Evolutionary conservation across 2,329 filamentous ascomycete genomes (phyloP).

Genomic region (Hypoxylon sp.): DNA sequence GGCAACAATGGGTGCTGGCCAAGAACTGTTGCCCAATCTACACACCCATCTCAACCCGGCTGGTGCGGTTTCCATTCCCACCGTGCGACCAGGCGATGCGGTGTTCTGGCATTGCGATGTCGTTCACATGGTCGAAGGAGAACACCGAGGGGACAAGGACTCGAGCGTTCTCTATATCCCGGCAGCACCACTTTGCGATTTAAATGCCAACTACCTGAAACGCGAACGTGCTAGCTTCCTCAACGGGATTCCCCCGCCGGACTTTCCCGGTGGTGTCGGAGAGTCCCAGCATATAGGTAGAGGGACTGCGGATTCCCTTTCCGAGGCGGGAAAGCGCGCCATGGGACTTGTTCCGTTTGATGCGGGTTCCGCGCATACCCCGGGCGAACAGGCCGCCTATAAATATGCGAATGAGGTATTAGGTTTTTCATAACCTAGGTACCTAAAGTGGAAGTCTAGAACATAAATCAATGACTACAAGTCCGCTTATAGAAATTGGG

Average conservation of each 20-base stretch:
- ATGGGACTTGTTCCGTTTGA: too few species aligned
- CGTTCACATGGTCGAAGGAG: conserved; percentile 84
- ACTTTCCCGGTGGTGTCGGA: conserved; percentile 76
- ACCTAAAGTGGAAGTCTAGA: too few species aligned
- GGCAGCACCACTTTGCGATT: conserved; percentile 79
- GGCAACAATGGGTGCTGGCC: conserved; percentile 71
- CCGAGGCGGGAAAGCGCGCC: too few species aligned
- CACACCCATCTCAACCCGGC: conserved; percentile 76
- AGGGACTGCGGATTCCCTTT: too few species aligned
- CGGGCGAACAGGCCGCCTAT: too few species aligned
- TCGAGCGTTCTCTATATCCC: conserved; percentile 91
- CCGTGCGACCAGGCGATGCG: conserved; percentile 76
- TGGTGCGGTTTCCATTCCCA: conserved; percentile 74
- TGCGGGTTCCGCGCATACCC: too few species aligned
- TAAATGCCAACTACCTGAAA: conserved; percentile 75
- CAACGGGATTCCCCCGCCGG: conserved; percentile 71
- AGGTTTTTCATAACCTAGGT: too few species aligned
- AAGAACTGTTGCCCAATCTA: conserved; percentile 70
- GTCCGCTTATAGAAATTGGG: too few species aligned
- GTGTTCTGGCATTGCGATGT: conserved; percentile 86
- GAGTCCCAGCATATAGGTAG: too few species aligned
- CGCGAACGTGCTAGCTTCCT: conserved; percentile 77
- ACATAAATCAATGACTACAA: too few species aligned
- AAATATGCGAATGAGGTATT: too few species aligned
- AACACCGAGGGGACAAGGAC: conserved; percentile 75